A percentile compares a stretch with the other conserved stretches of the same genome.
Conservation (phyloP, 805 yeast species). For the Candida awuae region DNA sequence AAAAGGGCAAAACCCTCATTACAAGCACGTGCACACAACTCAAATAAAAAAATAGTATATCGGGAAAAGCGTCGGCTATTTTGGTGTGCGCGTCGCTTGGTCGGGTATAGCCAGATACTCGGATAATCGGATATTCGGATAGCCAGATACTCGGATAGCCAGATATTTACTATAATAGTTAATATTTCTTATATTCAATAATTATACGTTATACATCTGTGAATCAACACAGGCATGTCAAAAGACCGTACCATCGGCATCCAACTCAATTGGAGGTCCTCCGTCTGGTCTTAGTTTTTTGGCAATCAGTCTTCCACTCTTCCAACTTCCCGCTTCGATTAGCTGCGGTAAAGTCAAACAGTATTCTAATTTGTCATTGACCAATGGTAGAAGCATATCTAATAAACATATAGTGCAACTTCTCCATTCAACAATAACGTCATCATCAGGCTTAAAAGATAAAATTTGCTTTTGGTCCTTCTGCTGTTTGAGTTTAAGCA, state of each 20-base stretch:
- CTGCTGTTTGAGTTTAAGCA: conserved; percentile 39
- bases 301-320: conserved; percentile 56
- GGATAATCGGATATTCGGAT: too few species aligned
- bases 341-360: conserved; percentile 45
- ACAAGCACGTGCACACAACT: too few species aligned
- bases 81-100: too few species aligned
- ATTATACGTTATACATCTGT: too few species aligned
- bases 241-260: conserved; percentile 61
- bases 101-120: too few species aligned
- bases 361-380: conserved; percentile 37
- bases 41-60: too few species aligned
- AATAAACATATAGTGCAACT: conserved; percentile 50
- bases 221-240: too few species aligned
- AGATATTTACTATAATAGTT: too few species aligned
- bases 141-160: too few species aligned
- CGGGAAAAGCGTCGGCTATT: too few species aligned
- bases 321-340: conserved; percentile 65
- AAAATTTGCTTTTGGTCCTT: conserved; percentile 33
- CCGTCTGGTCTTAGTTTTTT: conserved; percentile 38
- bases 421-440: conserved; percentile 62
- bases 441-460: conserved; percentile 45
- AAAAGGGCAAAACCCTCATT: too few species aligned
- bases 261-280: conserved; percentile 58
- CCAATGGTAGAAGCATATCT: conserved; percentile 43
- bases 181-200: too few species aligned